A percentile compares a stretch with the other conserved stretches of the same genome.
Evolutionary conservation across 164 flowering plant species (phyloP).

Genomic region (Tetracentron sinense): DNA sequence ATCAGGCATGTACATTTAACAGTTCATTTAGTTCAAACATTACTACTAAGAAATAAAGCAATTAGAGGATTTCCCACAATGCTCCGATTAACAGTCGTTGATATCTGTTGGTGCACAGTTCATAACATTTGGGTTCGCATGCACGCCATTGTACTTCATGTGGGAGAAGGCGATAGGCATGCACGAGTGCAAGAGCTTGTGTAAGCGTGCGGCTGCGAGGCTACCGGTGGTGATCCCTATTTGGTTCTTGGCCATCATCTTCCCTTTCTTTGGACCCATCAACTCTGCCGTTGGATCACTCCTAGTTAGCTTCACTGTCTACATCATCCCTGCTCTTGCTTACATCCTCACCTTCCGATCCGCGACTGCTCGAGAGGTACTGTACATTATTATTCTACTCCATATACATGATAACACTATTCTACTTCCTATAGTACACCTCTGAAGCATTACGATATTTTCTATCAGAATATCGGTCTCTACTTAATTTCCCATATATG

Average conservation of each 20-base stretch:
- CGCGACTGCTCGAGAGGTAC: conserved; percentile 31
- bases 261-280: conserved; percentile 37
- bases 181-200: conserved; percentile 64
- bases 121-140: conserved; percentile 80
- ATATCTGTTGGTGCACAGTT: conserved; percentile 32
- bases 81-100: too few species aligned
- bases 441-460: too few species aligned
- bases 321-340: conserved; percentile 31
- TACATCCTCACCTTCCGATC: conserved; percentile 31
- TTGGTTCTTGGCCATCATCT: conserved; percentile 32
- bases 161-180: conserved; percentile 78
- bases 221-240: conserved; percentile 72
- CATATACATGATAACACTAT: too few species aligned
- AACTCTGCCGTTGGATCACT: conserved; percentile 35
- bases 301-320: conserved; percentile 35
- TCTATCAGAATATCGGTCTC: too few species aligned
- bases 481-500: too few species aligned
- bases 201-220: conserved; percentile 48
- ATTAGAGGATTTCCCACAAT: too few species aligned
- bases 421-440: too few species aligned
- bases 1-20: conserved; percentile 43
- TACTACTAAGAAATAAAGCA: too few species aligned
- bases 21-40: too few species aligned
- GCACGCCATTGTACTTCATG: conserved; percentile 79
- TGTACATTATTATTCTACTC: too few species aligned